These are phyloP conservation scores for Colletotrichum orbiculare DNA, from an alignment of 2,329 filamentous ascomycete genomes.

Conservation along the genomic window DNA sequence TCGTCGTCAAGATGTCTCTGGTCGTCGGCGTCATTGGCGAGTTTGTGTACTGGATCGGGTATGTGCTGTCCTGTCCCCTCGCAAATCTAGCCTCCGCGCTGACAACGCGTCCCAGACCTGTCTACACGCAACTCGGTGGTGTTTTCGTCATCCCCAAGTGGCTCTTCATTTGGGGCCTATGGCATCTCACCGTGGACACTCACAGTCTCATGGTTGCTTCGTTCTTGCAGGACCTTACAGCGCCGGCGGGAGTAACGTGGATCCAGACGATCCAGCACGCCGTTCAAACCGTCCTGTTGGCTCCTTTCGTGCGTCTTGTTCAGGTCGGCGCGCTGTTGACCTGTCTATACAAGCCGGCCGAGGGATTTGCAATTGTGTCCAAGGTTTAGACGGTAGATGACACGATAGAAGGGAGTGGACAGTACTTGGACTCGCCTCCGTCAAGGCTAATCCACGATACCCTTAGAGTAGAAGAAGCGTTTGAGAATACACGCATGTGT, in stretches of 20 bases:
- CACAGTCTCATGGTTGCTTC: conserved; percentile 4
- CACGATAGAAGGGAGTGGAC: too few species aligned
- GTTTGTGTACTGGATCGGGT: conserved; percentile 9
- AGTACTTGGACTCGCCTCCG: too few species aligned
- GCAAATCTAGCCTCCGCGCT: rapidly evolving
- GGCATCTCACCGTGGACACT: conserved; percentile 14
- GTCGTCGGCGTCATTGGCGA: conserved; percentile 9
- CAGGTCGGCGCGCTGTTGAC: conserved; percentile 5
- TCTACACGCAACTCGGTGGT: conserved; percentile 11
- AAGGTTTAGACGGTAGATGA: not conserved
- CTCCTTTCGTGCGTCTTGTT: conserved; percentile 4
- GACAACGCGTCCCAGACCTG: not conserved
- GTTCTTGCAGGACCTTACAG: conserved; percentile 13
- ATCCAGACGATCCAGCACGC: conserved; percentile 13
- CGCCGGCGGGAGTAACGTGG: conserved; percentile 11
- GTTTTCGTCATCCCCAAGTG: conserved; percentile 11
- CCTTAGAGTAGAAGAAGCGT: too few species aligned
- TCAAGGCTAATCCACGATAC: too few species aligned
- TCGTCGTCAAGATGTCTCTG: conserved; percentile 5
- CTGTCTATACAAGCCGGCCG: conserved; percentile 7
- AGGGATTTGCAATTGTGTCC: conserved; percentile 16
- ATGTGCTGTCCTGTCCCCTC: not conserved
- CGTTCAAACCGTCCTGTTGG: not conserved
- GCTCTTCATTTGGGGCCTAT: conserved; percentile 15
- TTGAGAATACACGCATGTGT: too few species aligned